These are phyloP conservation scores for Panicum miliaceum DNA, from an alignment of 176 grass and related monocot genomes.

Conservation along the genomic window DNA sequence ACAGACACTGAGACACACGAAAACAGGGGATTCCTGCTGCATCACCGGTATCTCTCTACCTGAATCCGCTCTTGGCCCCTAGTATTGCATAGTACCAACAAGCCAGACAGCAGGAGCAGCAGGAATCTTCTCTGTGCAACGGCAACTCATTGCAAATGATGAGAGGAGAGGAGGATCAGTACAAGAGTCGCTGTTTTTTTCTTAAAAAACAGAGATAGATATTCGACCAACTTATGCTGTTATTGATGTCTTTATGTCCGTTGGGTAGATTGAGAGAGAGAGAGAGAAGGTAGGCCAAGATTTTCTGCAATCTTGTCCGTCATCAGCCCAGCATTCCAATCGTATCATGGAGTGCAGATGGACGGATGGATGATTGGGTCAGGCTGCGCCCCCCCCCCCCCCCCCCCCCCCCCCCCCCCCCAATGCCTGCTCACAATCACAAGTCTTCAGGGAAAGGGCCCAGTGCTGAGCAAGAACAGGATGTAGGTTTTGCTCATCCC, in stretches of 20 bases:
- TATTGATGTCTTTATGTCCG: slow-evolving; percentile 19
- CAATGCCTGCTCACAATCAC: background rate
- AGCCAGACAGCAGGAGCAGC: background rate
- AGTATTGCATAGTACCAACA: slow-evolving; percentile 24
- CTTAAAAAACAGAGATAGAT: background rate
- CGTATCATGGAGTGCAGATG: slow-evolving; percentile 1
- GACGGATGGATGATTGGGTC: background rate
- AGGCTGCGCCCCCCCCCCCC: background rate
- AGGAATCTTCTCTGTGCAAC: slow-evolving; percentile 49
- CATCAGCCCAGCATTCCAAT: background rate
- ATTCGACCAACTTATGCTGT: slow-evolving; percentile 10
- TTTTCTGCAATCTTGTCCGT: slow-evolving; percentile 38
- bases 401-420: too few relatives aligned
- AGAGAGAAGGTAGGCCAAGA: slow-evolving; percentile 3
- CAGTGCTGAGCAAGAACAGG: slow-evolving; percentile 36
- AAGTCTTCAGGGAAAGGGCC: slow-evolving; percentile 22
- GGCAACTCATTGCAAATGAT: slow-evolving; percentile 35
- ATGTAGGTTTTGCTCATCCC: slow-evolving; percentile 1
- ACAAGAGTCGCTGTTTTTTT: background rate
- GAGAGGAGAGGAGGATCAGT: background rate
- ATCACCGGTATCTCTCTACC: background rate
- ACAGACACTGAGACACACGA: background rate
- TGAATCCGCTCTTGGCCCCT: slow-evolving; percentile 37
- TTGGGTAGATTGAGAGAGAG: background rate
- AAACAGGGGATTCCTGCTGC: slow-evolving; percentile 21